phyloP scores from a whole-genome alignment of 1,284 basidiomycete species.

The Trichosporon asahii region DNA sequence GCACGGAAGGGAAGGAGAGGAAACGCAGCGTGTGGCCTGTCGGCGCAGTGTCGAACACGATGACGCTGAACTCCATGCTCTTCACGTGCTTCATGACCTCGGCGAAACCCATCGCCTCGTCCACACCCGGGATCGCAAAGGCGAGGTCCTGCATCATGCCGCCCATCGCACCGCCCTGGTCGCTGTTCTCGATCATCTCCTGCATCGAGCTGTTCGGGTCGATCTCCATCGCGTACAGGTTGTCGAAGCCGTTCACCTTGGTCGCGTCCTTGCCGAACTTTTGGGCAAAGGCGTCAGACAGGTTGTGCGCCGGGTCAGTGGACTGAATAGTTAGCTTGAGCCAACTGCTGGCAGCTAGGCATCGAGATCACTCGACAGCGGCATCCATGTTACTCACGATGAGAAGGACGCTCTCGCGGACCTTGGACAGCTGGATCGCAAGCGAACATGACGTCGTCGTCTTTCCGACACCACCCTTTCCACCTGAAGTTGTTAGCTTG shows the following conservation, averaged over 20 bases:
- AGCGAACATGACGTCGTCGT: constrained; percentile 93
- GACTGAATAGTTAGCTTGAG: constrained; percentile 59
- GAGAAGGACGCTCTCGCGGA: constrained; percentile 83
- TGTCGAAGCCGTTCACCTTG: constrained; percentile 97
- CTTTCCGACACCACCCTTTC: constrained; percentile 90
- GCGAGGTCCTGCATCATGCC: constrained; percentile 99
- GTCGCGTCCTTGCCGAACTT: constrained; percentile 99
- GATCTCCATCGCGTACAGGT: constrained; percentile 98
- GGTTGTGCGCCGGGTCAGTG: constrained; percentile 97
- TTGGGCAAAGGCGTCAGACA: constrained; percentile 97
- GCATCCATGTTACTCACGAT: constrained; percentile 62
- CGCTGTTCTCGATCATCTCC: constrained; percentile 84
- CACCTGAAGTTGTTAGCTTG: constrained; percentile 59
- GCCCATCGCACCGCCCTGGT: constrained; percentile 87
- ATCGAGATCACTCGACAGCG: not conserved
- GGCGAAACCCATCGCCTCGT: constrained; percentile 99
- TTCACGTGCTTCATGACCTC: constrained; percentile 99
- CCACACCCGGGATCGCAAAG: constrained; percentile 97
- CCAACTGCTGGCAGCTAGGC: not conserved
- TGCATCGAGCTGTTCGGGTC: constrained; percentile 95
- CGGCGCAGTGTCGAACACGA: constrained; percentile 98
- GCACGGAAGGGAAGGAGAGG: constrained; percentile 93
- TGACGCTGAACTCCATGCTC: constrained; percentile 99
- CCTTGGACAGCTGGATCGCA: constrained; percentile 85
- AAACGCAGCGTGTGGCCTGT: constrained; percentile 98